These are phyloP conservation scores for Amanita polypyramis DNA, from an alignment of 768 basidiomycete genomes.

Conservation along the genomic window DNA sequence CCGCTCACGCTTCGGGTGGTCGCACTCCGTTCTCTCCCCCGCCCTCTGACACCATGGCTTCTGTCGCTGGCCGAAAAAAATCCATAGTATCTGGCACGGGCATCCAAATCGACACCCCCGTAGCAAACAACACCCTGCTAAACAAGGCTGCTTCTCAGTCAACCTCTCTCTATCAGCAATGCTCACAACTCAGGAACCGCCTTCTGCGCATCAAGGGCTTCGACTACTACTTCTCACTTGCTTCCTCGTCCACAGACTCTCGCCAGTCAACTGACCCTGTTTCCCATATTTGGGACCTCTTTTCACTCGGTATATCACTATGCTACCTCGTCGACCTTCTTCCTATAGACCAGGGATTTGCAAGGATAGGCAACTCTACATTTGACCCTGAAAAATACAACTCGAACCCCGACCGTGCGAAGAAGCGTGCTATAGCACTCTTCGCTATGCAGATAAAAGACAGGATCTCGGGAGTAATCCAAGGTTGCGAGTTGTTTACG, in stretches of 20 bases:
- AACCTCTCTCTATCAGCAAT: conserved; percentile 88
- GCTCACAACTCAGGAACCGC: conserved; percentile 64
- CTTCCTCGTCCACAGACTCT: conserved; percentile 38
- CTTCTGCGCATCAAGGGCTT: conserved; percentile 76
- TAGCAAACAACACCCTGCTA: conserved; percentile 77
- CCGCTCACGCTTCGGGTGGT: conserved; percentile 1
- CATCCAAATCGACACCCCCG: conserved; percentile 63
- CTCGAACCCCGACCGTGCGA: conserved; percentile 65
- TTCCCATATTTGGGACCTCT: conserved; percentile 88
- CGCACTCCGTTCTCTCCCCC: conserved; percentile 13
- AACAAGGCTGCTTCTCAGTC: conserved; percentile 85
- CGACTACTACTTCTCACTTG: conserved; percentile 54
- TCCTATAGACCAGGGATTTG: conserved; percentile 49
- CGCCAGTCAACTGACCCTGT: conserved; percentile 87
- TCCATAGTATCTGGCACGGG: conserved; percentile 57
- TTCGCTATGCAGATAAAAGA: conserved; percentile 84
- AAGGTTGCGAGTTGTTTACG: conserved; percentile 74
- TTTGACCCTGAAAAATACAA: conserved; percentile 60
- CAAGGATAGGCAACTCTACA: conserved; percentile 49
- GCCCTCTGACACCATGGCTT: conserved; percentile 31
- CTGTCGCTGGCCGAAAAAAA: conserved; percentile 68
- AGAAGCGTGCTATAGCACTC: conserved; percentile 84
- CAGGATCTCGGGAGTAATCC: conserved; percentile 46
- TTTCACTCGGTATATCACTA: conserved; percentile 86
- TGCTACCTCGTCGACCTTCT: conserved; percentile 96